A percentile compares a stretch with the other conserved stretches of the same genome.
Conservation (phyloP, 2,329 filamentous ascomycete species). For the Talaromyces sp. region DNA sequence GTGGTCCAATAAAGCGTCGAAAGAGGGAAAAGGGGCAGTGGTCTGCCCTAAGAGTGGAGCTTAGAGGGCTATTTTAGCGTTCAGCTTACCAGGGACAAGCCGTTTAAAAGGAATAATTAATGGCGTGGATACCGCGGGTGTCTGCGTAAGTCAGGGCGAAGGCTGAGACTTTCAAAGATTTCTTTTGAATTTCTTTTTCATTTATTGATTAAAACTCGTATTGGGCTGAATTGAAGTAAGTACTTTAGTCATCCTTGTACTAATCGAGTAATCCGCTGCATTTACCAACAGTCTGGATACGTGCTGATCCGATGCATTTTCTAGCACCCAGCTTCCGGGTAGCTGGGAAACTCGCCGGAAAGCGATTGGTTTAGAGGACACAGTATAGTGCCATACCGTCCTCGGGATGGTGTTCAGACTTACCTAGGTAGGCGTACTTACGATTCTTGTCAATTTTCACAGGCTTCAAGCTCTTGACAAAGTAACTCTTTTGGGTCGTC, state of each 20-base stretch:
- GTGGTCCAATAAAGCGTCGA: not conserved
- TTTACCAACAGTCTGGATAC: not conserved
- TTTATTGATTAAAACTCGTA: not conserved
- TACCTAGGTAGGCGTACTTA: not conserved
- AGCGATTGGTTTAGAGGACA: not conserved
- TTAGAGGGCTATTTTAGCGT: not conserved
- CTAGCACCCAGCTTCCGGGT: not conserved
- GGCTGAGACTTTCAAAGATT: not conserved
- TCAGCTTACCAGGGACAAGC: not conserved
- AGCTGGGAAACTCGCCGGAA: not conserved
- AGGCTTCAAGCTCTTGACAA: not conserved
- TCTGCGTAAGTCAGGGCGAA: not conserved
- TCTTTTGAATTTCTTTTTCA: not conserved
- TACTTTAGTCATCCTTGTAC: not conserved
- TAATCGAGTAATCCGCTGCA: not conserved
- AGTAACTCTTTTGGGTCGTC: not conserved
- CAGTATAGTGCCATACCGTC: not conserved
- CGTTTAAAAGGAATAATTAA: not conserved
- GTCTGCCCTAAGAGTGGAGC: not conserved
- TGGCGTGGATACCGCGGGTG: not conserved
- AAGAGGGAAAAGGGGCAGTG: not conserved
- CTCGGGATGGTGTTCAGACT: not conserved
- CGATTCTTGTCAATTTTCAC: not conserved
- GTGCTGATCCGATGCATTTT: not conserved
- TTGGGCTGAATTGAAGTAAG: not conserved